phyloP scores from a whole-genome alignment of 2,329 filamentous ascomycete species.

The Dothistroma septosporum region DNA sequence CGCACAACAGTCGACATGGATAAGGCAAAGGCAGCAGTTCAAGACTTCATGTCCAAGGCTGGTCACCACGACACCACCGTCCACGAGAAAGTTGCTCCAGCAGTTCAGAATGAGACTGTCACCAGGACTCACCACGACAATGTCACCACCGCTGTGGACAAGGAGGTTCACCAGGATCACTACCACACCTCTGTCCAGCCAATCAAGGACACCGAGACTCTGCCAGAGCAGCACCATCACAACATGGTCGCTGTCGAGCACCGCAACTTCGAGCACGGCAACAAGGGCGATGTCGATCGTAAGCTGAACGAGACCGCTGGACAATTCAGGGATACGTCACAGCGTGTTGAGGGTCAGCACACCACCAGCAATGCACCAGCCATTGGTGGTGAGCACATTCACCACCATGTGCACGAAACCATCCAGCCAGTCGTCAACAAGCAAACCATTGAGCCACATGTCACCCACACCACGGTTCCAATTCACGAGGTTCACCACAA shows the following conservation, averaged over 20 bases:
- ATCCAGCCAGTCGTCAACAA: constrained; percentile 69
- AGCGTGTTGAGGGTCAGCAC: constrained; percentile 47
- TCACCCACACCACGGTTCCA: constrained; percentile 68
- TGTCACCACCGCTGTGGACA: constrained; percentile 42
- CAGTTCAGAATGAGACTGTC: constrained; percentile 46
- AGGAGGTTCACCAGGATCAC: constrained; percentile 68
- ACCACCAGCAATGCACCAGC: constrained; percentile 48
- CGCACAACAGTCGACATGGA: constrained; percentile 50
- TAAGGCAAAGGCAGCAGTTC: constrained; percentile 60
- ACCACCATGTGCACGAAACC: constrained; percentile 64
- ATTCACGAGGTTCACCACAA: constrained; percentile 70
- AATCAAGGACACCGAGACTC: constrained; percentile 51
- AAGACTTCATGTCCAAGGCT: constrained; percentile 55
- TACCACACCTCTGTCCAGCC: constrained; percentile 68
- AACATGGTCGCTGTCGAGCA: constrained; percentile 58
- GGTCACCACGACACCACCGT: constrained; percentile 67
- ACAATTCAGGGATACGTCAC: constrained; percentile 51
- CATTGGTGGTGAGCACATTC: constrained; percentile 59
- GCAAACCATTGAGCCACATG: constrained; percentile 59
- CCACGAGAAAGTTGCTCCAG: constrained; percentile 59
- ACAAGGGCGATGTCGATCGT: constrained; percentile 46
- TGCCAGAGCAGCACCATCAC: constrained; percentile 61
- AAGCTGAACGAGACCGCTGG: constrained; percentile 52
- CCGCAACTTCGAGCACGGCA: constrained; percentile 58
- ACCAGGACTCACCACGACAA: constrained; percentile 51